Conservation (phyloP, 192 early-diverging fungal genomes). For the Podochytrium sp. region DNA sequence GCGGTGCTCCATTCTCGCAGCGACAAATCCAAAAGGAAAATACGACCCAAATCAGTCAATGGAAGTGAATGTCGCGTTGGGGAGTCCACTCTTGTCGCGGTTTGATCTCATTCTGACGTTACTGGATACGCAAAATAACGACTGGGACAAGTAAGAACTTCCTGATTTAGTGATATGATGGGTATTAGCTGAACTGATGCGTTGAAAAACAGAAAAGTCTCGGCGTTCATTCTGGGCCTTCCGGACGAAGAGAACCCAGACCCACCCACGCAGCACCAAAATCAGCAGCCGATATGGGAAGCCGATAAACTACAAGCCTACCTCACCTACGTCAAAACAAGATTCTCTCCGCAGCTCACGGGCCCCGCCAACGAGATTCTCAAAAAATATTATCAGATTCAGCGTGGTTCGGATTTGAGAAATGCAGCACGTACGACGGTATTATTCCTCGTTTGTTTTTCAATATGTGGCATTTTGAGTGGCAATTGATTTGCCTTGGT, state of each 20-base stretch:
- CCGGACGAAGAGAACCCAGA: not conserved
- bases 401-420: slow-evolving; percentile 65
- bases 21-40: slow-evolving; percentile 77
- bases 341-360: slow-evolving; percentile 59
- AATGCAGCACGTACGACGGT: slow-evolving; percentile 77
- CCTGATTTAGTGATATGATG: too few species aligned
- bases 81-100: slow-evolving; percentile 68
- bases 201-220: slow-evolving; percentile 34
- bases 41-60: slow-evolving; percentile 67
- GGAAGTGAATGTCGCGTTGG: slow-evolving; percentile 70
- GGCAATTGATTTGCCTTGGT: not conserved
- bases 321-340: slow-evolving; percentile 60
- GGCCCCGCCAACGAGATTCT: slow-evolving; percentile 67
- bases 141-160: slow-evolving; percentile 72
- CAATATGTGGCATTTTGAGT: too few species aligned
- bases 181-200: not conserved
- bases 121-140: slow-evolving; percentile 64
- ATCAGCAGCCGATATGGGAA: slow-evolving; percentile 44
- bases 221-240: slow-evolving; percentile 45
- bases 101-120: slow-evolving; percentile 78
- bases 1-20: slow-evolving; percentile 78
- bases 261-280: not conserved
- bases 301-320: slow-evolving; percentile 73
- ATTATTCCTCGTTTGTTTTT: slow-evolving; percentile 51
- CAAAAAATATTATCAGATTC: slow-evolving; percentile 71